These are phyloP conservation scores for Eutrema heterophyllum DNA, from an alignment of 345 rosid species.

Conservation along the genomic window DNA sequence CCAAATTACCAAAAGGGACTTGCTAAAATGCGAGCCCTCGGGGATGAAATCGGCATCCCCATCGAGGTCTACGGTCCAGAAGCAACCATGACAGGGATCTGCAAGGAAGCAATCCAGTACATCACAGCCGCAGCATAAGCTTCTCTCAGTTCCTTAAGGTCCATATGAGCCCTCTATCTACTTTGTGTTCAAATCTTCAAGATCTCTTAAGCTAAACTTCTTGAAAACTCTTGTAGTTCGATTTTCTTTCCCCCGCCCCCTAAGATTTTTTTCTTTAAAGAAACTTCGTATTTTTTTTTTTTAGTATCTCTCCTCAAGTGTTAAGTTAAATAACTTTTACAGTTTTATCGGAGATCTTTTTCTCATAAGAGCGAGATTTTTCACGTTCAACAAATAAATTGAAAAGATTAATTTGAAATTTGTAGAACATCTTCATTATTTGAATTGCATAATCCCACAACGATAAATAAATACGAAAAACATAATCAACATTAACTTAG, in stretches of 20 bases:
- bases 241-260: background rate
- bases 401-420: background rate
- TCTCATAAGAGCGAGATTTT: too few relatives aligned
- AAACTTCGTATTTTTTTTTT: too few relatives aligned
- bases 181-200: background rate
- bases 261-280: too few relatives aligned
- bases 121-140: constrained; percentile 62
- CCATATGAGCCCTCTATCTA: background rate
- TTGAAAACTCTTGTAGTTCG: background rate
- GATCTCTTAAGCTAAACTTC: background rate
- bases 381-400: background rate
- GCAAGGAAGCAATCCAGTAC: constrained; percentile 87
- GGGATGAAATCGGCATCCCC: constrained; percentile 88
- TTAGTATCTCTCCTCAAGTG: too few relatives aligned
- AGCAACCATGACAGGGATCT: constrained; percentile 94
- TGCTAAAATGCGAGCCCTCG: constrained; percentile 82
- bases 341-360: too few relatives aligned
- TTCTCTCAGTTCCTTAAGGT: background rate
- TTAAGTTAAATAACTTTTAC: too few relatives aligned
- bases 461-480: background rate
- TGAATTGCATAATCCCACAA: background rate
- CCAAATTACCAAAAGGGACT: constrained; percentile 95
- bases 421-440: background rate
- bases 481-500: background rate
- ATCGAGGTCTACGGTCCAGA: constrained; percentile 87